Evolutionary conservation across 2,329 filamentous ascomycete species (phyloP).

Genomic region (Pleochaeta shiraiana): DNA sequence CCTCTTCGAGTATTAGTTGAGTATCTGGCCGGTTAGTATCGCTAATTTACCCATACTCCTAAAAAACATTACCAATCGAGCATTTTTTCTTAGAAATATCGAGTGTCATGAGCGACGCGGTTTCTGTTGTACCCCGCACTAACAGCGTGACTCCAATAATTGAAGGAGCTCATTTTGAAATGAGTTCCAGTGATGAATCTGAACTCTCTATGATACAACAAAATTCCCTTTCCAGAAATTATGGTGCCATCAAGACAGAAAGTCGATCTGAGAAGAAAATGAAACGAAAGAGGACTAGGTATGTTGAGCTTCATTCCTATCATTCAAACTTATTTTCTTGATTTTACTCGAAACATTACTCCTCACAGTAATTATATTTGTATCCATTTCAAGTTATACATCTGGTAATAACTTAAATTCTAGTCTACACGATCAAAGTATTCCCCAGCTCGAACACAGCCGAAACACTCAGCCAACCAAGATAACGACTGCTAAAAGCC

Average conservation of each 20-base stretch:
- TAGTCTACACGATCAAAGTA: constrained; percentile 71
- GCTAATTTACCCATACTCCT: background rate
- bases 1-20: background rate
- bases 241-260: constrained; percentile 5
- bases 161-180: background rate
- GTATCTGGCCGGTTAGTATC: background rate
- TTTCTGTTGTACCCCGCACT: constrained; percentile 14
- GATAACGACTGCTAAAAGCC: constrained; percentile 59
- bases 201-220: too few relatives aligned
- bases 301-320: constrained; percentile 18
- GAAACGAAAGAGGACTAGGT: constrained; percentile 42
- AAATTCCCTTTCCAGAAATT: background rate
- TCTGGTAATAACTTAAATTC: constrained; percentile 8
- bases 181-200: background rate
- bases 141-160: constrained; percentile 9
- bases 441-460: constrained; percentile 70
- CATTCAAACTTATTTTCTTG: background rate
- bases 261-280: constrained; percentile 19
- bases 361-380: background rate
- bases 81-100: background rate
- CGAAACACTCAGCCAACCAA: constrained; percentile 85
- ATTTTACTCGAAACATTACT: background rate
- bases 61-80: background rate
- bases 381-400: too few relatives aligned
- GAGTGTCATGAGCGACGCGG: constrained; percentile 17